Evolutionary conservation across 2,329 filamentous ascomycete genomes (phyloP), one percentile per base, ranked within the genome.

Genomic region (Ceratocystis smalleyi): DNA sequence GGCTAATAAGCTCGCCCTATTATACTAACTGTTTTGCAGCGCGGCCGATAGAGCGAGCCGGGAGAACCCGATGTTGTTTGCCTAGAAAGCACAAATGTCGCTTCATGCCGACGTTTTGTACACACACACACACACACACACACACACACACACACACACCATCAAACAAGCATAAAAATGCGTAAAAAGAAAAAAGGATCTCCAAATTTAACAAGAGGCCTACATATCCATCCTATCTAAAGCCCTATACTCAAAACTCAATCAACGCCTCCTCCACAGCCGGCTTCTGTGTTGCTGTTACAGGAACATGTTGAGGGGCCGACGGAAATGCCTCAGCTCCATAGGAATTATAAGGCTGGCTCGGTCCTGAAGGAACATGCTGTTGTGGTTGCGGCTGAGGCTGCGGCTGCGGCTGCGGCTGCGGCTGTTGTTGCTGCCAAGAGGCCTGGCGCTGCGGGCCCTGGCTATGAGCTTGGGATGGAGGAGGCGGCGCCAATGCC

Each of bases 231-330:
- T 19, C 1, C 40, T 60, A 27, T 8, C 19, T 24, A 19, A 30
- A 40, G 22, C 35, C 17, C 40, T 10, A 49, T 10, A 24, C 43
- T 43, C n/a, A 64, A 43, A 67, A 60, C 51, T 94, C 89, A 74
- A 94, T 94, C 70, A 94, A 75, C 66, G 84, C 87, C 74, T 92
- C 89, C 74, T 92, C 88, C 59, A 87, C 79, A 0, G 77, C 79
- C 15, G 81, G 81, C 70, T 78, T 62, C 49, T 61, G 70, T 67
- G 72, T 71, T 27, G 71, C 67, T 2, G 74, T 74, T 54, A 76
- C 75, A 61, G 81, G 83, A 32, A 82, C 79, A 72, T 86, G 82
- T 66, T 85, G 81, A 17, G 84, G 84, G 32, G 82, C 83, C 1
- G 81, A 77, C 1, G 87, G 87, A 70, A 89, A 89, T 2, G 80